Evolutionary conservation across 2,329 filamentous ascomycete species (phyloP), one percentile per base, ranked within the genome.

Genomic region (Ustilaginoidea virens): DNA sequence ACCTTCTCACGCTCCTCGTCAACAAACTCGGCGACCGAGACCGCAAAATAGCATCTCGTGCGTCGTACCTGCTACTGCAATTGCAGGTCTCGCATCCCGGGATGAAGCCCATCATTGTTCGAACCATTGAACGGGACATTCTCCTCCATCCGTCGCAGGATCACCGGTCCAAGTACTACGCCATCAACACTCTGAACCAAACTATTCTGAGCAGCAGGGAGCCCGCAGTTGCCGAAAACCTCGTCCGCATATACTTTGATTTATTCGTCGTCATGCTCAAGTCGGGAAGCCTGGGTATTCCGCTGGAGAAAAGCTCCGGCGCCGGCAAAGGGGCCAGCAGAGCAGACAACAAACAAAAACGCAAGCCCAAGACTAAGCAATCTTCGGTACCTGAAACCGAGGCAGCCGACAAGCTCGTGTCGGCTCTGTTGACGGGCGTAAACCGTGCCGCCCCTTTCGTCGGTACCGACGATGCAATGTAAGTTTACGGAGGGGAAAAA

Each of bases 21-120:
- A 96, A 96, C 61, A 98, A 98, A 55, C 70, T 98, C 16, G 87
- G 92, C 43, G 90, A 98, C 48, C 81, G 80, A 25, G 83, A 92
- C 39, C 85, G 85, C 49, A 98, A 96, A 55, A 92, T 98, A 43
- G 78, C 90, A 1, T 98, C 90, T 4, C 74, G 86, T 35, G 79
- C 87, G 2, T 96, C 90, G 0, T 92, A 93, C 52, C 67, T 96
- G 25, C 63, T 98, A n/a, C 64, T 98, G 29, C 90, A 98, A 48
- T 63, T 98, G 6, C 73, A 94, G 46, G 80, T 76, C 34, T 74
- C 77, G 0, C 90, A 98, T 49, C 90, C 90, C 1, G 67, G 82
- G 31, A 98, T 98, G 90, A 96, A 94, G 53, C 64, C 71, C 11
- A 75, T 92, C 29, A 79, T 98, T 39, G 74, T 94, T 39, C 75